Conservation (phyloP, 1,284 basidiomycete species). For the Malassezia slooffiae region DNA sequence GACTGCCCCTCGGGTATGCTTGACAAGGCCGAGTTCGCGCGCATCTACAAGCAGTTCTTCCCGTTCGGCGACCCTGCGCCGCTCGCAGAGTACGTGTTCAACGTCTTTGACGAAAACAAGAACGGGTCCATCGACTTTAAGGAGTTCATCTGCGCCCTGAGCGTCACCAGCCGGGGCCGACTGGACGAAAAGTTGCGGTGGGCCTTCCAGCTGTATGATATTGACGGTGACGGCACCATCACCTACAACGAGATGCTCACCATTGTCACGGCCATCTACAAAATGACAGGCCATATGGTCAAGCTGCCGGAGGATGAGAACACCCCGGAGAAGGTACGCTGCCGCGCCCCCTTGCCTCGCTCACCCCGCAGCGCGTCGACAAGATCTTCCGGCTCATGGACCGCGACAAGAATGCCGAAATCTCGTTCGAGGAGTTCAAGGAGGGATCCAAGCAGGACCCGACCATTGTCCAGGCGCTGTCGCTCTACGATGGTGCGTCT, state of each 20-base stretch:
- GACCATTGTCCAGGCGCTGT: slow-evolving; percentile 43
- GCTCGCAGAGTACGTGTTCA: slow-evolving; percentile 98
- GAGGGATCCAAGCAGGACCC: slow-evolving; percentile 46
- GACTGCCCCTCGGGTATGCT: slow-evolving; percentile 96
- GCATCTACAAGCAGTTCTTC: slow-evolving; percentile 98
- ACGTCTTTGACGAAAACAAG: slow-evolving; percentile 50
- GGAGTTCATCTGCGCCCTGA: slow-evolving; percentile 97
- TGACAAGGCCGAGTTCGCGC: slow-evolving; percentile 88
- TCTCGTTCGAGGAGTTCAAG: slow-evolving; percentile 45
- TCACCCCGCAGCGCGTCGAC: slow-evolving; percentile 37
- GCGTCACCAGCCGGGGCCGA: slow-evolving; percentile 80
- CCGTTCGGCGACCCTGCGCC: slow-evolving; percentile 95
- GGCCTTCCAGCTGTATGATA: slow-evolving; percentile 99
- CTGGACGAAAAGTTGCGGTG: slow-evolving; percentile 98
- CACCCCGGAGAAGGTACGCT: slow-evolving; percentile 84
- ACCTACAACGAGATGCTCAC: slow-evolving; percentile 69
- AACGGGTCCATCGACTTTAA: slow-evolving; percentile 45
- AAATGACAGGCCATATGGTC: slow-evolving; percentile 76
- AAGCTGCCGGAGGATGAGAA: slow-evolving; percentile 94
- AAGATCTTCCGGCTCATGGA: slow-evolving; percentile 46
- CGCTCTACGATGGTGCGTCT: slow-evolving; percentile 40
- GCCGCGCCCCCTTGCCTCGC: too few species aligned
- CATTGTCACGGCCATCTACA: slow-evolving; percentile 44
- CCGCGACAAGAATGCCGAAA: slow-evolving; percentile 43
- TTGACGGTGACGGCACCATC: slow-evolving; percentile 56